These are phyloP conservation scores for Pseudogymnoascus sp. DNA, from an alignment of 2,329 filamentous ascomycete species.

Conservation along the genomic window DNA sequence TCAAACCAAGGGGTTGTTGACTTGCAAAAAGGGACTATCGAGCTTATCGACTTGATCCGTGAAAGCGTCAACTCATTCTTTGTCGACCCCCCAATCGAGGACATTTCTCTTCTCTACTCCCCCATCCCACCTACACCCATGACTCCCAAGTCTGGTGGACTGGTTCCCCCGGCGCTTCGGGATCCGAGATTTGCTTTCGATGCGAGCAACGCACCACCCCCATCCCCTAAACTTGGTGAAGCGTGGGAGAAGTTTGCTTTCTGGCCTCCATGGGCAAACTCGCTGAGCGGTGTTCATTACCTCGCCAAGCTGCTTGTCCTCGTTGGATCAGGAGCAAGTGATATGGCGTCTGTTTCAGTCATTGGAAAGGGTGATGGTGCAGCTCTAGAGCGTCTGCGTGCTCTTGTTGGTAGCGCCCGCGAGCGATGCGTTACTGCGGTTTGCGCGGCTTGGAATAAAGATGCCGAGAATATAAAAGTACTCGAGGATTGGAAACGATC, in stretches of 20 bases:
- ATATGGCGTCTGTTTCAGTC: slow-evolving; percentile 70
- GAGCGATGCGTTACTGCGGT: slow-evolving; percentile 82
- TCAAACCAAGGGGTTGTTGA: slow-evolving; percentile 63
- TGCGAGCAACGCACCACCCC: slow-evolving; percentile 65
- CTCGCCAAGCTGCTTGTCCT: slow-evolving; percentile 74
- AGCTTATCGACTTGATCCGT: slow-evolving; percentile 76
- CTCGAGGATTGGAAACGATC: slow-evolving; percentile 91
- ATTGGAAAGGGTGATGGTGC: slow-evolving; percentile 49
- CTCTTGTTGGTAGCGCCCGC: slow-evolving; percentile 68
- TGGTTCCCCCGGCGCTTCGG: slow-evolving; percentile 51
- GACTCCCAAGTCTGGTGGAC: slow-evolving; percentile 52
- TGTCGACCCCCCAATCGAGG: slow-evolving; percentile 78
- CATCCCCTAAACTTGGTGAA: slow-evolving; percentile 72
- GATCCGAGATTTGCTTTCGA: slow-evolving; percentile 78
- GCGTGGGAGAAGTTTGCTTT: slow-evolving; percentile 92
- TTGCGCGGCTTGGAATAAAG: slow-evolving; percentile 85
- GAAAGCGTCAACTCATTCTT: slow-evolving; percentile 79
- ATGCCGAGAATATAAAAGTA: slow-evolving; percentile 85
- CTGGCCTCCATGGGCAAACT: slow-evolving; percentile 91
- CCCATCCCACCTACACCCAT: slow-evolving; percentile 65
- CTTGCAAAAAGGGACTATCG: slow-evolving; percentile 68
- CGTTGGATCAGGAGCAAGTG: slow-evolving; percentile 78
- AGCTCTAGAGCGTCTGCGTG: slow-evolving; percentile 64
- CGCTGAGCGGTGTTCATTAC: slow-evolving; percentile 85
- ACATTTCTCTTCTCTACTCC: slow-evolving; percentile 80